phyloP scores from a whole-genome alignment of 1,139 yeast genomes.

The Candida tropicalis region DNA sequence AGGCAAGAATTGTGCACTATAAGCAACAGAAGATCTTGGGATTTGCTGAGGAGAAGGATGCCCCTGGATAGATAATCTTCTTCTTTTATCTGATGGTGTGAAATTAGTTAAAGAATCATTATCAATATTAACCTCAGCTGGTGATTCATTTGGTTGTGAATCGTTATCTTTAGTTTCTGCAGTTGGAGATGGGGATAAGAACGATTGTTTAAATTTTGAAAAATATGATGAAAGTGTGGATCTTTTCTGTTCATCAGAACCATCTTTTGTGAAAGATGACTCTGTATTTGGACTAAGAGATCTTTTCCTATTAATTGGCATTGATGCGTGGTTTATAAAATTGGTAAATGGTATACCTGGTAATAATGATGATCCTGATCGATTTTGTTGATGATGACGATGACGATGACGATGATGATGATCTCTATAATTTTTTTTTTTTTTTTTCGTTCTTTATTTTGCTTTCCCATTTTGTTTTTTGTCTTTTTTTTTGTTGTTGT shows the following conservation, averaged over 20 bases:
- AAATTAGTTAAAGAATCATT: slow-evolving; percentile 24
- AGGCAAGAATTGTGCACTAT: slow-evolving; percentile 15
- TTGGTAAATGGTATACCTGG: not conserved
- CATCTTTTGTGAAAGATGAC: not conserved
- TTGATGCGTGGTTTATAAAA: not conserved
- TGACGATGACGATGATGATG: not conserved
- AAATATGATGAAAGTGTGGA: slow-evolving; percentile 4
- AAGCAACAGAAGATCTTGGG: slow-evolving; percentile 31
- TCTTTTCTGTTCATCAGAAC: not conserved
- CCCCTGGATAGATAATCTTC: slow-evolving; percentile 31
- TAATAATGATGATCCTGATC: no score
- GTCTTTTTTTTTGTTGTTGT: slow-evolving; percentile 14
- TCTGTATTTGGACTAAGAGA: slow-evolving; percentile 21
- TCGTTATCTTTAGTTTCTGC: not conserved
- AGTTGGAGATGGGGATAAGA: slow-evolving; percentile 3
- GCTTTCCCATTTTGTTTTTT: slow-evolving; percentile 6
- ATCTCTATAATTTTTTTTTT: not conserved
- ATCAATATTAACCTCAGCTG: slow-evolving; percentile 11
- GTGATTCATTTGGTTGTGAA: not conserved
- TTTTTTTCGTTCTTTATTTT: not conserved
- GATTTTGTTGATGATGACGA: not conserved
- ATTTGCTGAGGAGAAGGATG: slow-evolving; percentile 23
- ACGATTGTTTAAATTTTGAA: slow-evolving; percentile 4
- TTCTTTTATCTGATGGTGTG: slow-evolving; percentile 30
- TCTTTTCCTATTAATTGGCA: slow-evolving; percentile 11